Base-by-base conservation (phyloP, 1,284 basidiomycete genomes). In the Phellopilus nigrolimitatus region DNA sequence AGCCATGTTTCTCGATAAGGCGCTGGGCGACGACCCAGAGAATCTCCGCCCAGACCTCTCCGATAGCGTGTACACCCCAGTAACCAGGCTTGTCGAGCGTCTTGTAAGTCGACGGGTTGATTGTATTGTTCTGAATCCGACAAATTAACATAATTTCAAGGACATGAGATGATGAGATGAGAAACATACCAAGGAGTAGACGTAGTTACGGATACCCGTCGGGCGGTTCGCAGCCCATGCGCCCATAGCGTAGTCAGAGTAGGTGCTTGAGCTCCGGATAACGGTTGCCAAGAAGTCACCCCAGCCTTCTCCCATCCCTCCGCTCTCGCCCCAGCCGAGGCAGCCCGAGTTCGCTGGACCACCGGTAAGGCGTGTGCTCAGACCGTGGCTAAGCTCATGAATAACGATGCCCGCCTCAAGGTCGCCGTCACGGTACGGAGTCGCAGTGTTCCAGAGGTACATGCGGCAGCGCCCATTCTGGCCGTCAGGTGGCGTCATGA, bases 271-370 rank as follows among this genome's bases (percentile, higher is more conserved):
- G 69, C 84, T 85, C 47, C 94, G 82, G 63, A 95, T 88, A 3
- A 81, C 79, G 0, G 91, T 94, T 4, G 91, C 91, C 47, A 94
- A 70, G 71, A 86, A 91, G 64, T 95, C 82, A 60, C 90, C 91
- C 90, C 90, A 92, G 13, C 90, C 94, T 70, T 95, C 91, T 61
- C 92, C 95, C 93, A 97, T 97, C 39, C 95, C 95, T 37, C 95
- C 95, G 15, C 86, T 80, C 71, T 98, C 94, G 48, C 94, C 94
- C 86, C 90, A 97, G 12, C 92, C 93, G 56, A 97, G 82, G 68
- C 93, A 95, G 6, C 89, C 89, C 40, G 89, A 93, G 73, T 97
- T 94, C 57, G 82, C 76, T 0, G 95, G 94, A 2, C 95, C 95
- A 68, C 95, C 95, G 13, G 95, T 97, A 54, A 97, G 70, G 64